phyloP scores from a whole-genome alignment of 2,329 filamentous ascomycete genomes.

The Hypoxylon sp. region DNA sequence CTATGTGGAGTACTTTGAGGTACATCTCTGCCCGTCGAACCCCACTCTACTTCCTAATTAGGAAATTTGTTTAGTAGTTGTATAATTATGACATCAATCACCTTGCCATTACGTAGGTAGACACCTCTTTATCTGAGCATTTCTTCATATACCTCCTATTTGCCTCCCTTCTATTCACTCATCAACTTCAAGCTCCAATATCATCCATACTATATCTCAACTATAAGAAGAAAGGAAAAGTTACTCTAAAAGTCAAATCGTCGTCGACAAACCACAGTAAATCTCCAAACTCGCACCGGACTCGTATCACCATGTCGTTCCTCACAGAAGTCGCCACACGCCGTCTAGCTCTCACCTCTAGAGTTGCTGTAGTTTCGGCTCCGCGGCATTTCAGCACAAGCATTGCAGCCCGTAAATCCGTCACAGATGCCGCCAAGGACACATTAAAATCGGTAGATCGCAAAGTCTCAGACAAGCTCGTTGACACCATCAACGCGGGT shows the following conservation, averaged over 20 bases:
- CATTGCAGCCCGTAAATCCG: slow-evolving; percentile 62
- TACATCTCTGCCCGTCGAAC: background rate
- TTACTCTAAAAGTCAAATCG: background rate
- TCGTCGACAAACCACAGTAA: background rate
- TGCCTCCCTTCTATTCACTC: background rate
- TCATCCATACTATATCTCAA: background rate
- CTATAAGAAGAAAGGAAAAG: background rate
- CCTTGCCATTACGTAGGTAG: slow-evolving; percentile 13
- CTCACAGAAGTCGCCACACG: slow-evolving; percentile 64
- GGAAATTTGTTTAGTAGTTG: slow-evolving; percentile 30
- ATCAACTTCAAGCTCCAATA: background rate
- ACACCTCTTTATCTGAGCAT: background rate
- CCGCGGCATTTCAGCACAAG: slow-evolving; percentile 68
- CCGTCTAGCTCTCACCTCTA: slow-evolving; percentile 58
- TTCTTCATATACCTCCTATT: slow-evolving; percentile 16
- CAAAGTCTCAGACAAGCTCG: slow-evolving; percentile 71
- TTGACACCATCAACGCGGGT: slow-evolving; percentile 72
- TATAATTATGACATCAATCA: slow-evolving; percentile 46
- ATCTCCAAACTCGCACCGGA: background rate
- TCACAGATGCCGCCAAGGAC: slow-evolving; percentile 71
- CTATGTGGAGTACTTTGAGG: slow-evolving; percentile 12
- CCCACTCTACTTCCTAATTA: slow-evolving; percentile 30
- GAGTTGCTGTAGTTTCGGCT: slow-evolving; percentile 58
- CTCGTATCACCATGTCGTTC: slow-evolving; percentile 64
- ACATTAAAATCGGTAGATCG: slow-evolving; percentile 72